A percentile compares a stretch with the other conserved stretches of the same genome.
Conservation (phyloP, 1,284 basidiomycete genomes). For the Boletellus sp. region DNA sequence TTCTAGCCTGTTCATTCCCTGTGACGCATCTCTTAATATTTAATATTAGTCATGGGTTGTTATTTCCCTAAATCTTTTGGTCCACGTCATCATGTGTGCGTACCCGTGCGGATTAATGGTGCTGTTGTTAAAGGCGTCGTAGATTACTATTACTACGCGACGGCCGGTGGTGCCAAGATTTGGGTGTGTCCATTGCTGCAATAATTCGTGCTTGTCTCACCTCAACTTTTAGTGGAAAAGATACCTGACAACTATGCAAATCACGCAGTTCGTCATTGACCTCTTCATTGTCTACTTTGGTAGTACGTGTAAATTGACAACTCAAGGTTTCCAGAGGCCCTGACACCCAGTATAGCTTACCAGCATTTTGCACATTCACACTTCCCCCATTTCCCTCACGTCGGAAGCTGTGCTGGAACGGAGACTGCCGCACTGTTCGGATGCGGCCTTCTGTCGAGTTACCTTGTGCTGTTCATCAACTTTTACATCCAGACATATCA, state of each 20-base stretch:
- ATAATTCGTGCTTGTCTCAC: constrained; percentile 2
- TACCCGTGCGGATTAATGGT: constrained; percentile 13
- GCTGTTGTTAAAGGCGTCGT: constrained; percentile 8
- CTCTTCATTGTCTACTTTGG: constrained; percentile 89
- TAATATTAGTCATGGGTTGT: constrained; percentile 88
- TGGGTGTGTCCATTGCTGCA: constrained; percentile 64
- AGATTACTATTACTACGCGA: constrained; percentile 98
- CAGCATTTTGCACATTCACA: constrained; percentile 75
- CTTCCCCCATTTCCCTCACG: constrained; percentile 59
- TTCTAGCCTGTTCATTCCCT: constrained; percentile 4
- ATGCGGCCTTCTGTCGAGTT: constrained; percentile 83
- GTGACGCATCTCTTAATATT: constrained; percentile 6
- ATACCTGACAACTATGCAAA: constrained; percentile 93
- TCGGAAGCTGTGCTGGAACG: constrained; percentile 84
- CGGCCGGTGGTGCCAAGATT: constrained; percentile 90
- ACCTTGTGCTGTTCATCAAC: constrained; percentile 89
- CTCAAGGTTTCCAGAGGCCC: neutral
- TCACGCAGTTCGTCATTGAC: constrained; percentile 92
- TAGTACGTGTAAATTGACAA: constrained; percentile 53
- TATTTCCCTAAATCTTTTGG: constrained; percentile 88
- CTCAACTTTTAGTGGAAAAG: constrained; percentile 80
- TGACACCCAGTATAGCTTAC: constrained; percentile 59
- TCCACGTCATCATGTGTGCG: constrained; percentile 98
- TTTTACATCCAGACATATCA: constrained; percentile 85
- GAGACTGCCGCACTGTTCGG: constrained; percentile 89